Percentiles rank a stretch among this genome's conserved stretches.
These are phyloP conservation scores for Raffaelea albimanens DNA, from an alignment of 2,329 filamentous ascomycete species.

Conservation along the genomic window DNA sequence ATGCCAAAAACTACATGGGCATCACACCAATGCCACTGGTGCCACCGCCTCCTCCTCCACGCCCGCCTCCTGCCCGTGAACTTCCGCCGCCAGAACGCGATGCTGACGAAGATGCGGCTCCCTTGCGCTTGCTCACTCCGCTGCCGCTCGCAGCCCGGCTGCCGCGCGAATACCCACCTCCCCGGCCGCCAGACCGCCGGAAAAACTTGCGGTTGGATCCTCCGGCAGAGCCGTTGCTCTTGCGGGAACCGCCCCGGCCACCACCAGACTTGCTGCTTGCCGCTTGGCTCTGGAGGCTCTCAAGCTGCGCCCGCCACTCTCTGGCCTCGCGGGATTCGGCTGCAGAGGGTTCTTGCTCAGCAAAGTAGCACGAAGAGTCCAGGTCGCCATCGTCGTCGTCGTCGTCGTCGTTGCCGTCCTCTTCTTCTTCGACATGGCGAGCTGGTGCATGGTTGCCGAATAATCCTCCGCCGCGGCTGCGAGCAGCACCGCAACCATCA, in stretches of 20 bases:
- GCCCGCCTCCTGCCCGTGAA: not conserved
- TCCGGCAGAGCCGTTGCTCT: slow-evolving; percentile 2
- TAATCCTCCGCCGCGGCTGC: too few species aligned
- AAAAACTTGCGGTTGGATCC: slow-evolving; percentile 9
- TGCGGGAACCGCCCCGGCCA: slow-evolving; percentile 14
- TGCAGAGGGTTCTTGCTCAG: not conserved
- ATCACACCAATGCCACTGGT: slow-evolving; percentile 14
- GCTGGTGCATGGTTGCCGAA: too few species aligned
- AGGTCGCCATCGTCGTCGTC: slow-evolving; percentile 7
- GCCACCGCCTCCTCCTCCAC: slow-evolving; percentile 1
- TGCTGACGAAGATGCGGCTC: not conserved
- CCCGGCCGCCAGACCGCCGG: slow-evolving; percentile 7
- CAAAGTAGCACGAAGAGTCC: not conserved
- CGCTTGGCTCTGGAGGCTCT: slow-evolving; percentile 15
- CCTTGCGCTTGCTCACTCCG: slow-evolving; percentile 7
- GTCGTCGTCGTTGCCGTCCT: slow-evolving; percentile 19
- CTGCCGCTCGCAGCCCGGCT: slow-evolving; percentile 10
- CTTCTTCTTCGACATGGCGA: slow-evolving; percentile 9
- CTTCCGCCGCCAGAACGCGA: too few species aligned
- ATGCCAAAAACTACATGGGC: too few species aligned
- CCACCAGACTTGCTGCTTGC: slow-evolving; percentile 1
- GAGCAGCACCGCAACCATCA: slow-evolving; percentile 20
- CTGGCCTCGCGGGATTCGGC: slow-evolving; percentile 14
- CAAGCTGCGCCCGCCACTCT: slow-evolving; percentile 20
- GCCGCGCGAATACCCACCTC: slow-evolving; percentile 5